Base-by-base conservation (phyloP, 768 basidiomycete genomes). In the Mycena chlorophos region DNA sequence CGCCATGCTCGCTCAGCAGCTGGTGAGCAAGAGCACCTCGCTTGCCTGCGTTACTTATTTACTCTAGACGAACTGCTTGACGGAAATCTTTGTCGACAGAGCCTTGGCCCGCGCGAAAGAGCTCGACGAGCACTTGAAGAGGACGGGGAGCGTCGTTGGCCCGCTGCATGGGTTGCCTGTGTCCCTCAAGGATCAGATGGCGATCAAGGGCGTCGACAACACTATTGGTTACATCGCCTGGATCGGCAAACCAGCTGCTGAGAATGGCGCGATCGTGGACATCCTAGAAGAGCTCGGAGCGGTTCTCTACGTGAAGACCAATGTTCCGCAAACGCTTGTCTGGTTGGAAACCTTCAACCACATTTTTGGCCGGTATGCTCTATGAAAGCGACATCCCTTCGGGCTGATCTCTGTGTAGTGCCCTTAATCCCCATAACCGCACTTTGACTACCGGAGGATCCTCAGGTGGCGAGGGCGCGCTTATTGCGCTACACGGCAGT, bases 391-490 rank as follows among this genome's bases (percentile, higher is more conserved):
- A n/a, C n/a, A n/a, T n/a, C n/a, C n/a, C n/a, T n/a, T n/a, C n/a
- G n/a, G n/a, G n/a, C n/a, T n/a, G n/a, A n/a, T n/a, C n/a, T n/a
- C n/a, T n/a, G n/a, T n/a, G n/a, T n/a, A n/a, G n/a, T n/a, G n/a
- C n/a, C n/a, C n/a, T n/a, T n/a, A 92, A 94, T 63, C 92, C 92
- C 0, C 73, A 78, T 65, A 91, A 93, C 65, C 80, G 86, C 10
- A 76, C 77, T 17, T 73, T 91, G 43, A 91, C 88, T 4, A 71
- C 76, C 4, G 91, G 92, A 13, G 93, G 93, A 2, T 93, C 90
- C 0, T 89, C 87, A 3, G 93, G 93, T 5, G 93, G 92, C 28
- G 93, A 94, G 72, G 88, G 88, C 37, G 89, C 91, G 1, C 77
- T 94, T 5, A 63, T 93, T 39, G n/a, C 77, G 8, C 58, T 79